phyloP scores from a whole-genome alignment of 805 yeast species.

The Candida silvicultrix region DNA sequence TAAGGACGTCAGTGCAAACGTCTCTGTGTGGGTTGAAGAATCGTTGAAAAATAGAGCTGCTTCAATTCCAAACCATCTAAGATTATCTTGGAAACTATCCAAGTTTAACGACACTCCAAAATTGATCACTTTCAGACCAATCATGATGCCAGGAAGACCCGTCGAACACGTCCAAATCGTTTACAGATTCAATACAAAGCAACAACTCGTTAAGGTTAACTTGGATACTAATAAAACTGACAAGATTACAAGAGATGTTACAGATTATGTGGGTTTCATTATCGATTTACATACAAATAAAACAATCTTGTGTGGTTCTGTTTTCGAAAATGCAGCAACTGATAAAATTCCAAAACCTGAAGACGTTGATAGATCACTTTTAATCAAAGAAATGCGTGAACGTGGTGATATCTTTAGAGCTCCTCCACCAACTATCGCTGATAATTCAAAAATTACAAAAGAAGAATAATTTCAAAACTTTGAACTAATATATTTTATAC shows the following conservation, averaged over 20 bases:
- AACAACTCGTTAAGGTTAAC: slow-evolving; percentile 45
- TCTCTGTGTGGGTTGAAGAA: slow-evolving; percentile 59
- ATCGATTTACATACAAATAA: slow-evolving; percentile 56
- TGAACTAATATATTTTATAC: no score
- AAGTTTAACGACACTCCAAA: slow-evolving; percentile 69
- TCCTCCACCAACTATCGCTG: slow-evolving; percentile 9
- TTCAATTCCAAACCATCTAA: slow-evolving; percentile 49
- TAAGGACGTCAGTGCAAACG: slow-evolving; percentile 33
- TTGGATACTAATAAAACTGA: slow-evolving; percentile 38
- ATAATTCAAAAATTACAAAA: background rate
- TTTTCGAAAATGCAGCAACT: slow-evolving; percentile 50
- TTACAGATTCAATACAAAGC: slow-evolving; percentile 58
- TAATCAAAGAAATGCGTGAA: slow-evolving; percentile 24
- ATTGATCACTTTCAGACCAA: slow-evolving; percentile 61
- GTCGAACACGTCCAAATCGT: slow-evolving; percentile 52
- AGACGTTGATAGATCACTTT: slow-evolving; percentile 20
- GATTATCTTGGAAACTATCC: slow-evolving; percentile 71
- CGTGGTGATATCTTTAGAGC: slow-evolving; percentile 30
- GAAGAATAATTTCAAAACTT: background rate
- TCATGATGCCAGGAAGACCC: slow-evolving; percentile 52
- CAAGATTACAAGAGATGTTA: slow-evolving; percentile 44
- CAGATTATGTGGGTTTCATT: slow-evolving; percentile 55
- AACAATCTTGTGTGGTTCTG: slow-evolving; percentile 55
- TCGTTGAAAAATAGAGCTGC: slow-evolving; percentile 47
- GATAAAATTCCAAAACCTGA: slow-evolving; percentile 31